Percentiles rank a stretch among this genome's conserved stretches.
These are phyloP conservation scores for Gaultheria prostrata DNA, from an alignment of 148 eudicot species.

Conservation along the genomic window DNA sequence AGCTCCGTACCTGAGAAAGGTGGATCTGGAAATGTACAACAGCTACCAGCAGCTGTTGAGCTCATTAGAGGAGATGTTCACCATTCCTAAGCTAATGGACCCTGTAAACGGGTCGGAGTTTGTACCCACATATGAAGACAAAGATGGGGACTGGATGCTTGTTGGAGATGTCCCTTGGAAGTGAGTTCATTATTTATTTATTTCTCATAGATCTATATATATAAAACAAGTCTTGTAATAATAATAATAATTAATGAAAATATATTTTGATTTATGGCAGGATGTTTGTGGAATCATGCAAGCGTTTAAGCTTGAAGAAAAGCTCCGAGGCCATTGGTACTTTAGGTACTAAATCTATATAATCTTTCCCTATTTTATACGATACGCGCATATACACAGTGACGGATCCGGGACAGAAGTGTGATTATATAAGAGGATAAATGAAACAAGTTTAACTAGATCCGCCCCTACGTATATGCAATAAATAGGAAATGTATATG, in stretches of 20 bases:
- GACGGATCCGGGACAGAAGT: not conserved
- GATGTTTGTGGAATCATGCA: constrained; percentile 72
- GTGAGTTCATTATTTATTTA: constrained; percentile 20
- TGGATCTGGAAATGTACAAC: constrained; percentile 63
- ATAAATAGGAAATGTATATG: not conserved
- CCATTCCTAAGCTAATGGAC: constrained; percentile 46
- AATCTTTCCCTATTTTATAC: not conserved
- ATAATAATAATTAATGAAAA: not conserved
- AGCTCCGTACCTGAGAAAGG: constrained; percentile 83
- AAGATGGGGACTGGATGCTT: constrained; percentile 32
- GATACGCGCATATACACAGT: not conserved
- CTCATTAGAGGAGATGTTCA: constrained; percentile 66
- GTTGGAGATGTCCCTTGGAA: constrained; percentile 32
- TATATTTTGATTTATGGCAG: constrained; percentile 22
- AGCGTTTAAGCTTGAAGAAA: constrained; percentile 59
- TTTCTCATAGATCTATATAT: too few relatives aligned
- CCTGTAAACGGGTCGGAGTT: constrained; percentile 18
- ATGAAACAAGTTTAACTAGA: not conserved
- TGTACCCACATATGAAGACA: constrained; percentile 27
- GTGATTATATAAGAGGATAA: not conserved
- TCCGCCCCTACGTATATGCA: not conserved
- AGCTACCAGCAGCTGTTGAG: constrained; percentile 59
- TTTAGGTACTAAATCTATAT: constrained; percentile 25
- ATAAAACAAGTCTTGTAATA: too few relatives aligned
- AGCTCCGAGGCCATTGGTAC: constrained; percentile 52